These are phyloP conservation scores for Ophiocordyceps polyrhachis-furcata DNA, from an alignment of 2,329 filamentous ascomycete species.

Conservation along the genomic window DNA sequence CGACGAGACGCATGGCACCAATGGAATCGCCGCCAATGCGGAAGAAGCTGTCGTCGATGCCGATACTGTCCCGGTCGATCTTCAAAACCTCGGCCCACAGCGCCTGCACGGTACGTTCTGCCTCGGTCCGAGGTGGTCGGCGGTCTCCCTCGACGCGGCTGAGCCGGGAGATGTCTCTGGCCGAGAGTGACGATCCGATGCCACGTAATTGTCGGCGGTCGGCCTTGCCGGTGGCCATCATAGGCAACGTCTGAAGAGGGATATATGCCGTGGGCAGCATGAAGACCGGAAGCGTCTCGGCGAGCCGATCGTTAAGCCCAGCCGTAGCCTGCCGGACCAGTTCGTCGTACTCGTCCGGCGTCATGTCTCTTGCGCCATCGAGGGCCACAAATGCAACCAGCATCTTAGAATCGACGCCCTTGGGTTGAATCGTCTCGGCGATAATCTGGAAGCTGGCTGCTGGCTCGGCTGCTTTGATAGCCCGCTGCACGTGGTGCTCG, in stretches of 20 bases:
- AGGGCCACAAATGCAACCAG: conserved; percentile 1
- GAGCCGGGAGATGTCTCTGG: background rate
- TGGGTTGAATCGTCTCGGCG: conserved; percentile 1
- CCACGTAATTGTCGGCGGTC: conserved; percentile 2
- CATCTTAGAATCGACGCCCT: background rate
- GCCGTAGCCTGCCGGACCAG: background rate
- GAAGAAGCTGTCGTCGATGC: conserved; percentile 16
- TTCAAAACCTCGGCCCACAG: conserved; percentile 22
- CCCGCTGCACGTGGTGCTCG: conserved; percentile 2
- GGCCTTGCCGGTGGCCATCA: conserved; percentile 2
- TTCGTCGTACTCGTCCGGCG: background rate
- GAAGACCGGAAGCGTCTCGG: conserved; percentile 1
- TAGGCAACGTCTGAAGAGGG: conserved; percentile 1
- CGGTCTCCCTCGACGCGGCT: conserved; percentile 3
- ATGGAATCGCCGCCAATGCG: conserved; percentile 22
- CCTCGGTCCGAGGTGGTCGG: conserved; percentile 2
- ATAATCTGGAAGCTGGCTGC: conserved; percentile 1
- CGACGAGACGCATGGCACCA: conserved; percentile 18
- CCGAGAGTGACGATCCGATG: background rate
- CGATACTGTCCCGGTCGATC: conserved; percentile 12
- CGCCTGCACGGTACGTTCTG: conserved; percentile 5
- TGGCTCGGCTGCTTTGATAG: background rate
- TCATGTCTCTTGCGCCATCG: background rate
- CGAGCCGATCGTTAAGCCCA: background rate
- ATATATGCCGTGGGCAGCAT: conserved; percentile 4